A percentile compares a stretch with the other conserved stretches of the same genome.
Conservation (phyloP, 495 filamentous ascomycete species). For the Xylaria flabelliformis region DNA sequence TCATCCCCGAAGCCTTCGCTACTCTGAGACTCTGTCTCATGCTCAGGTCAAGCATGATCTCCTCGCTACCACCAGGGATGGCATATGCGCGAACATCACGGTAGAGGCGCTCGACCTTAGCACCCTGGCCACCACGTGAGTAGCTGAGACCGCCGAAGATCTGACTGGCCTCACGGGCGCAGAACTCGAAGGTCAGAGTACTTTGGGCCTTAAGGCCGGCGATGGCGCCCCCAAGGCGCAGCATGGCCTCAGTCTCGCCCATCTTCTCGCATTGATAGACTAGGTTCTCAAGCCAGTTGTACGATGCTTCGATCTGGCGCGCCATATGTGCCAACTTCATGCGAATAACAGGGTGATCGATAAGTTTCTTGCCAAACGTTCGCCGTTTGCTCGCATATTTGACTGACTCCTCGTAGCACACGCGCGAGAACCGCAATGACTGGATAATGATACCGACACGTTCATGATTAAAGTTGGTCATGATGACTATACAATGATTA, state of each 20-base stretch:
- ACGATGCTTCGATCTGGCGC: constrained; percentile 92
- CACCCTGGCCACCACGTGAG: constrained; percentile 90
- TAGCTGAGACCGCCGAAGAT: constrained; percentile 97
- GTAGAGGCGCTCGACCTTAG: constrained; percentile 94
- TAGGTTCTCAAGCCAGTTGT: constrained; percentile 97
- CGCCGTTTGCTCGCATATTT: constrained; percentile 96
- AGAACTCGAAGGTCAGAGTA: constrained; percentile 95
- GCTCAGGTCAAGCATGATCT: constrained; percentile 98
- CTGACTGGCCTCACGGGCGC: constrained; percentile 93
- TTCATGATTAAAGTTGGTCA: constrained; percentile 99
- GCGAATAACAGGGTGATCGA: constrained; percentile 96
- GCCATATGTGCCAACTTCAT: constrained; percentile 99
- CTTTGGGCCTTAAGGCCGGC: constrained; percentile 92
- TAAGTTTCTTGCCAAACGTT: constrained; percentile 94
- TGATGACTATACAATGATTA: constrained; percentile 66
- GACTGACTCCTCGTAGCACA: constrained; percentile 95
- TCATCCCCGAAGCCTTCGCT: constrained; percentile 92
- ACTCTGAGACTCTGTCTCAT: constrained; percentile 92
- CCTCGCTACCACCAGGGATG: constrained; percentile 94
- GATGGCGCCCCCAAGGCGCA: constrained; percentile 93
- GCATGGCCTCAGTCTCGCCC: constrained; percentile 94
- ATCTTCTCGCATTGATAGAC: constrained; percentile 93
- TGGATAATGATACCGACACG: constrained; percentile 98
- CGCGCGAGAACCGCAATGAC: constrained; percentile 90
- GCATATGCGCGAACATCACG: constrained; percentile 97